Conservation (phyloP, 2,329 filamentous ascomycete species). For the Plectosphaerella plurivora region DNA sequence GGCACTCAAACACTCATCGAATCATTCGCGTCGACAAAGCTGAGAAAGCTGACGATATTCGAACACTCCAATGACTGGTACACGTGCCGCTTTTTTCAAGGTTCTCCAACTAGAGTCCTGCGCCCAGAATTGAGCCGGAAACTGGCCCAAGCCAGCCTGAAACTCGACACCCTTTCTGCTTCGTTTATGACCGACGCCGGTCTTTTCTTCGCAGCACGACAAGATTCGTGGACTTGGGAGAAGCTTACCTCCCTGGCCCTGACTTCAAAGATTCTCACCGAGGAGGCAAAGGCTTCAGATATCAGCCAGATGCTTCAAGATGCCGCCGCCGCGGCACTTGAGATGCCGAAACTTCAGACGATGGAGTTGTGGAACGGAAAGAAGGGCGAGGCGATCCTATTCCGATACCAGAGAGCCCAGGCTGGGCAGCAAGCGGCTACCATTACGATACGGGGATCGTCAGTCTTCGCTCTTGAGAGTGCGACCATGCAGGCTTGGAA, state of each 20-base stretch:
- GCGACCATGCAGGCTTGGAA: conserved; percentile 18
- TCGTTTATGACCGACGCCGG: conserved; percentile 20
- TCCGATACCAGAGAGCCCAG: conserved; percentile 15
- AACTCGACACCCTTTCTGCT: background rate
- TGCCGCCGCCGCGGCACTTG: conserved; percentile 17
- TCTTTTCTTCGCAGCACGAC: conserved; percentile 21
- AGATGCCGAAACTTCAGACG: conserved; percentile 22
- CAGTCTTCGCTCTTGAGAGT: conserved; percentile 10
- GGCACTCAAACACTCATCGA: conserved; percentile 19
- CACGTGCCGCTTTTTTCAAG: background rate
- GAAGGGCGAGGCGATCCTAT: conserved; percentile 17
- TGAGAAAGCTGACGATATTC: background rate
- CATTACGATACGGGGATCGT: conserved; percentile 19
- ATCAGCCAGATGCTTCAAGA: conserved; percentile 13
- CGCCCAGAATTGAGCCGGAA: background rate
- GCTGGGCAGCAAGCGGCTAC: conserved; percentile 10
- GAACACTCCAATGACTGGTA: background rate
- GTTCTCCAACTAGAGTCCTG: background rate
- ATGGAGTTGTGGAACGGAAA: conserved; percentile 28
- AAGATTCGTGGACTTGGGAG: conserved; percentile 20
- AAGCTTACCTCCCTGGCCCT: conserved; percentile 24
- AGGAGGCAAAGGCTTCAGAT: conserved; percentile 9
- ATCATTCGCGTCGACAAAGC: conserved; percentile 12
- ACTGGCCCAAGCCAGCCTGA: background rate
- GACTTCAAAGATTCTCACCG: conserved; percentile 21